These are phyloP conservation scores for Blastomyces emzantsi DNA, from an alignment of 2,329 filamentous ascomycete genomes.

Conservation along the genomic window DNA sequence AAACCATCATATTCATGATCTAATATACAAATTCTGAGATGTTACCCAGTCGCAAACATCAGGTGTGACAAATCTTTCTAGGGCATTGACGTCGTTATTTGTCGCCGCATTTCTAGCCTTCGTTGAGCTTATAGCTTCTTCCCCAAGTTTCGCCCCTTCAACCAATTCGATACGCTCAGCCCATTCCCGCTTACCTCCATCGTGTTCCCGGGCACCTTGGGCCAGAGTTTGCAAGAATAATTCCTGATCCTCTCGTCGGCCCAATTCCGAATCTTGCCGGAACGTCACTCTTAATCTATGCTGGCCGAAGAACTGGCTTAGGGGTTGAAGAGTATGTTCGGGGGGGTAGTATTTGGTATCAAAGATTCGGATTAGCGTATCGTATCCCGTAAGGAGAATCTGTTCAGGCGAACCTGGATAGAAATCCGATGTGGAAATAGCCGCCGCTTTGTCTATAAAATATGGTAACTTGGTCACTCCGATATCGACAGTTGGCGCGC, in stretches of 20 bases:
- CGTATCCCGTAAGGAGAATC: slow-evolving; percentile 42
- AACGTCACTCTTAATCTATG: slow-evolving; percentile 39
- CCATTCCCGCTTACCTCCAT: slow-evolving; percentile 37
- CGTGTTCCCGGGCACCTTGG: slow-evolving; percentile 28
- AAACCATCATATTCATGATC: slow-evolving; percentile 1
- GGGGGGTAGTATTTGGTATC: slow-evolving; percentile 43
- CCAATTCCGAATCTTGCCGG: slow-evolving; percentile 36
- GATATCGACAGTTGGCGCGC: slow-evolving; percentile 35
- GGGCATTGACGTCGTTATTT: slow-evolving; percentile 22
- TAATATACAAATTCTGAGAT: slow-evolving; percentile 25
- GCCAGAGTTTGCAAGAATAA: slow-evolving; percentile 31
- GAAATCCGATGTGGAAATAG: slow-evolving; percentile 30
- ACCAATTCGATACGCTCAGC: slow-evolving; percentile 35
- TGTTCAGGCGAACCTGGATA: slow-evolving; percentile 35
- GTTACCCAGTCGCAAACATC: slow-evolving; percentile 28
- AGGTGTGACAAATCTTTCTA: slow-evolving; percentile 30
- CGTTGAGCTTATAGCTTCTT: slow-evolving; percentile 37
- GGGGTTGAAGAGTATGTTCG: slow-evolving; percentile 33
- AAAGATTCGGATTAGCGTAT: slow-evolving; percentile 42
- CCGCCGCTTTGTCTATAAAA: slow-evolving; percentile 40
- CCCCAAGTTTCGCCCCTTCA: slow-evolving; percentile 29
- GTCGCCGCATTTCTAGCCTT: slow-evolving; percentile 32
- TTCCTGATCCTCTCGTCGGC: slow-evolving; percentile 31
- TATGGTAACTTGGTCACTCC: slow-evolving; percentile 42
- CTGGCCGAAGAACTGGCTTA: slow-evolving; percentile 35